A percentile compares a stretch with the other conserved stretches of the same genome.
Conservation (phyloP, 192 early-diverging fungal species). For the Entomortierella beljakovae region DNA sequence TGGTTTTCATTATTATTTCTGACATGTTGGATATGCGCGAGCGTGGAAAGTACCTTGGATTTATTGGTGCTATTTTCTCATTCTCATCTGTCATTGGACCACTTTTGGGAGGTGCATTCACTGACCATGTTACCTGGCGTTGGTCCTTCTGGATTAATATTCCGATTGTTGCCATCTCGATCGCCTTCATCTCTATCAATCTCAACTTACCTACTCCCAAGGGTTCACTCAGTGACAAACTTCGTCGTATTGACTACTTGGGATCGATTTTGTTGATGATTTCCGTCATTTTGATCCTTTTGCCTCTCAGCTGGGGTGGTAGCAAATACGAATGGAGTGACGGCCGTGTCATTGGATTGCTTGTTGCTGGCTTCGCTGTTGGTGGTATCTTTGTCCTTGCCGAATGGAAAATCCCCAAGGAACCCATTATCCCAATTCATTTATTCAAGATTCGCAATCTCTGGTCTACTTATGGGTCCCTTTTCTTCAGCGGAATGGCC, state of each 20-base stretch:
- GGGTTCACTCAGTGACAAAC: slow-evolving; percentile 60
- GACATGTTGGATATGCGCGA: slow-evolving; percentile 76
- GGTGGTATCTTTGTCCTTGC: slow-evolving; percentile 59
- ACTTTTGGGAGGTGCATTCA: slow-evolving; percentile 75
- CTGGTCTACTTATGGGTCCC: slow-evolving; percentile 56
- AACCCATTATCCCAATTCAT: slow-evolving; percentile 66
- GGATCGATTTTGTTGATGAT: slow-evolving; percentile 66
- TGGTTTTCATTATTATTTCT: slow-evolving; percentile 77
- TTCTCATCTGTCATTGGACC: slow-evolving; percentile 76
- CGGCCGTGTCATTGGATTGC: slow-evolving; percentile 64
- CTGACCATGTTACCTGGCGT: slow-evolving; percentile 74
- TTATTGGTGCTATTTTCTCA: slow-evolving; percentile 68
- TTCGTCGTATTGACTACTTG: slow-evolving; percentile 70
- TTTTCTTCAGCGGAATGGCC: slow-evolving; percentile 66
- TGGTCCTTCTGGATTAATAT: slow-evolving; percentile 77
- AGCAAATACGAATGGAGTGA: slow-evolving; percentile 68
- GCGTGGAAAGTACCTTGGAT: slow-evolving; percentile 73
- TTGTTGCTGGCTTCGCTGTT: slow-evolving; percentile 61
- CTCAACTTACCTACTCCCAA: slow-evolving; percentile 60
- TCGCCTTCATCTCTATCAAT: slow-evolving; percentile 56
- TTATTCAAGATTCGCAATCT: slow-evolving; percentile 69
- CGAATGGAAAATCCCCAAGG: slow-evolving; percentile 67
- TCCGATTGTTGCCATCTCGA: slow-evolving; percentile 55
- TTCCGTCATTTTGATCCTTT: slow-evolving; percentile 62
- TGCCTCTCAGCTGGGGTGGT: slow-evolving; percentile 76